Base-by-base conservation (phyloP, 768 basidiomycete genomes). In the Leccinum obscurum region DNA sequence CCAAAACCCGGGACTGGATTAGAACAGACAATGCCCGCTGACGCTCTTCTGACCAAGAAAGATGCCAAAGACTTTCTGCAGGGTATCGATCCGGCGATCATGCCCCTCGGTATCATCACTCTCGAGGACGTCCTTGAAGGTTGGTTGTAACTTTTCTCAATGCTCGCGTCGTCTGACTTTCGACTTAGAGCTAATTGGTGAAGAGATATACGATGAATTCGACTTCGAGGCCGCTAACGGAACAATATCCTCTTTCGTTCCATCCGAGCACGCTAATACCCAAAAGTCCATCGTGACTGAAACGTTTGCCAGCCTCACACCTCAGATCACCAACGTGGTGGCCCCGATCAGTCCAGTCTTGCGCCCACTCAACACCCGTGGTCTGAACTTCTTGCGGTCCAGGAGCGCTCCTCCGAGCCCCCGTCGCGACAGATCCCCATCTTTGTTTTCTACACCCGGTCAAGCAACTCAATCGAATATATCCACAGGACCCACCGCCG, bases 91-190 rank as follows among this genome's bases (percentile, higher is more conserved):
- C 90, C 88, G 0, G 85, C 87, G 20, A 80, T 93, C 35, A 89
- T 88, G 79, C 93, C 92, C 3, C 79, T 95, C 26, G 94, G 94
- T 54, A 93, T 96, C 66, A 95, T 96, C 62, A 96, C 94, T 0
- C 81, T 96, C 2, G 94, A 96, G 74, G 94, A 96, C 64, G 91
- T 96, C 9, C 79, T 96, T 10, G 94, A 96, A 84, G 90, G 90
- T 89, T 55, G 22, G 69, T 66, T 44, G 14, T 32, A 13, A 30
- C 58, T 32, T 20, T 22, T 53, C 5, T 3, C 44, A 15, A 6
- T 39, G 9, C 13, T 49, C 3, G 6, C 34, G 5, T 11, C 39
- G 0, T 20, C 57, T 67, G 37, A 72, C 10, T 22, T 58, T 3
- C 3, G 17, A n/a, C 15, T 35, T 66, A 92, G 93, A 95, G 70